Base-by-base conservation (phyloP, 768 basidiomycete genomes). In the Amanita rubescens region DNA sequence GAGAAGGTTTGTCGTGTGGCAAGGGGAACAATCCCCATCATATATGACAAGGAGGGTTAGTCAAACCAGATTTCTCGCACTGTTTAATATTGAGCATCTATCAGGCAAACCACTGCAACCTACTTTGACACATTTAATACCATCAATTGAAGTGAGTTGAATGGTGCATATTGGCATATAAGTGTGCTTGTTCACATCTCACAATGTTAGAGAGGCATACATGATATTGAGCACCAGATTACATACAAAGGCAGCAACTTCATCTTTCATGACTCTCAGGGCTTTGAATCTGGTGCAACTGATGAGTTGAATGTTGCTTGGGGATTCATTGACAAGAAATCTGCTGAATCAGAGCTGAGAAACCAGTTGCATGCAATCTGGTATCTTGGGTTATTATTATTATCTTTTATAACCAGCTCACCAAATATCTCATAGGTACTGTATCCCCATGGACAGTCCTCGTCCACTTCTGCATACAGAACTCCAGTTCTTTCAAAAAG, bases 211-310 rank as follows among this genome's bases (percentile, higher is more conserved):
- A 66, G 70, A 33, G 73, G 71, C 27, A 37, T 52, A 3, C 71
- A 72, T 58, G 56, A 74, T 48, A 67, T 73, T 24, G 51, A 65
- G 47, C 53, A 59, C 27, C 57, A 63, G 51, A 62, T 69, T 37
- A 55, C 62, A 6, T 74, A 69, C 55, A 14, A 12, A 22, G 44
- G 38, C 24, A 69, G 62, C 58, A 69, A 68, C 27, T 74, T 71
- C 56, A 62, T 73, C 22, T 74, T 75, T 52, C 74, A 75, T 35
- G 73, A 75, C 51, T 75, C 74, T 19, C 53, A 62, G 41, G 74
- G 72, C 4, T 71, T 75, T 47, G 71, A 74, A 58, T 54, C 69
- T 17, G 73, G 73, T 4, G 58, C 57, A 2, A 58, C 24, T 1
- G 54, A 58, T 1, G 67, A 74, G 53, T 51, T 72, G 2, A 49